Evolutionary conservation across 2,329 filamentous ascomycete genomes (phyloP), one percentile per base, ranked within the genome.

Genomic region (Emericellopsis cladophorae): DNA sequence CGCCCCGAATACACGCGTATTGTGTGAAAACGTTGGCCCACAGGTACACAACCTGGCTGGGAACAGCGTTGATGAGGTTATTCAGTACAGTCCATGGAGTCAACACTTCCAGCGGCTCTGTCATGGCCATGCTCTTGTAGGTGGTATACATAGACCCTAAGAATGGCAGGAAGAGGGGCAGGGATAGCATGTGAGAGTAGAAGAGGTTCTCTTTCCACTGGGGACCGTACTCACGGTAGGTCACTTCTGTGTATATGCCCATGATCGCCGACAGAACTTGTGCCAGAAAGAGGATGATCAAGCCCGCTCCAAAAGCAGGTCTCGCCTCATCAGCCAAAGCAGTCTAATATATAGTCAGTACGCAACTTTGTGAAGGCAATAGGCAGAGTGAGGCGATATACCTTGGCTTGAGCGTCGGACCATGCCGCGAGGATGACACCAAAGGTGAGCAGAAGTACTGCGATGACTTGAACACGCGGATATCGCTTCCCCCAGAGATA

Each of bases 131-230:
- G 43, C 70, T 73, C 40, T 62, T 55, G 47, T 85, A 82, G 51
- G 86, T 82, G 15, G 67, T 62, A 40, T 65, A 62, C 52, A 92
- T 72, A 3, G 75, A 76, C 1, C 74, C 72, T n/a, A 75, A 59
- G 48, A 90, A 82, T 4, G 81, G 83, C 3, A 84, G 52, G 54
- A 90, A 92, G 18, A 92, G 68, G 0, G 85, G 84, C 35, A 92
- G 64, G 1, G 82, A 85, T 18, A 90, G 68, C 7, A 86, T 58
- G 49, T 84, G 79, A 2, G 85, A 93, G 66, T 96, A 98, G 65
- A 98, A 96, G 11, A 98, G 72, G 49, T 95, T 95, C 59, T 96
- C 92, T 51, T 82, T 84, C 87, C 92, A 96, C 58, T 92, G 83
- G 24, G 84, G 84, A 6, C 89, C 88, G 59, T 95, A 88, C 42